phyloP scores from a whole-genome alignment of 768 basidiomycete species.

The Leucosporidium scottii region DNA sequence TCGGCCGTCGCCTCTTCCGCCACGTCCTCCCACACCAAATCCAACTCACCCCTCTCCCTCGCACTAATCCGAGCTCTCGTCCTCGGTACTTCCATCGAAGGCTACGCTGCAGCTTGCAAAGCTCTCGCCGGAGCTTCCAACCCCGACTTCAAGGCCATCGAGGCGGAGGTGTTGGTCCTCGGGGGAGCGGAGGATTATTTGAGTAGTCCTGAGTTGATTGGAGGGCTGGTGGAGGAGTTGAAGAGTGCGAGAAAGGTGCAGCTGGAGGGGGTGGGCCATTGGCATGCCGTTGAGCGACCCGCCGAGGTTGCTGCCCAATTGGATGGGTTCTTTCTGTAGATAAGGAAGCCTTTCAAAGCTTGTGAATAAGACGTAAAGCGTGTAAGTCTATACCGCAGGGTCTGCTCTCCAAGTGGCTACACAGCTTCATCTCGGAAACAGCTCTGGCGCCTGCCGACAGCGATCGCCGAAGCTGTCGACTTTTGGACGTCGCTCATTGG shows the following conservation, averaged over 20 bases:
- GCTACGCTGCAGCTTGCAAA: slow-evolving; percentile 16
- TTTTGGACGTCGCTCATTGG: too few relatives aligned
- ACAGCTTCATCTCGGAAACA: too few relatives aligned
- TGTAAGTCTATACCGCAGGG: too few relatives aligned
- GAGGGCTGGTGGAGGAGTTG: neutral
- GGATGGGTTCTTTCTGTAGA: slow-evolving; percentile 7
- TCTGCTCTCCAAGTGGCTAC: too few relatives aligned
- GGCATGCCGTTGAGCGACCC: slow-evolving; percentile 24
- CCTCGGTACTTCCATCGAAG: slow-evolving; percentile 1
- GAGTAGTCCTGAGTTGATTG: slow-evolving; percentile 3
- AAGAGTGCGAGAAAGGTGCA: neutral
- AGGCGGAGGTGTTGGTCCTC: slow-evolving; percentile 14
- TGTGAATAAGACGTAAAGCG: too few relatives aligned
- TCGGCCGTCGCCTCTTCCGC: slow-evolving; percentile 5
- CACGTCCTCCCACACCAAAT: slow-evolving; percentile 3
- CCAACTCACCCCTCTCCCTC: slow-evolving; percentile 8
- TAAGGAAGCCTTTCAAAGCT: too few relatives aligned
- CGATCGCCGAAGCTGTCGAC: too few relatives aligned
- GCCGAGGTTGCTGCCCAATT: neutral
- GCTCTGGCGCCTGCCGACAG: too few relatives aligned
- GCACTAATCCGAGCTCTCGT: slow-evolving; percentile 24
- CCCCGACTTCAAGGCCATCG: slow-evolving; percentile 10
- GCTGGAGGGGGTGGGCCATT: slow-evolving; percentile 17
- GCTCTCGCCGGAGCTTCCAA: slow-evolving; percentile 3
- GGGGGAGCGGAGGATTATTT: slow-evolving; percentile 20